Evolutionary conservation across 257 asterid genomes (phyloP).

Genomic region (Solanum habrochaites): DNA sequence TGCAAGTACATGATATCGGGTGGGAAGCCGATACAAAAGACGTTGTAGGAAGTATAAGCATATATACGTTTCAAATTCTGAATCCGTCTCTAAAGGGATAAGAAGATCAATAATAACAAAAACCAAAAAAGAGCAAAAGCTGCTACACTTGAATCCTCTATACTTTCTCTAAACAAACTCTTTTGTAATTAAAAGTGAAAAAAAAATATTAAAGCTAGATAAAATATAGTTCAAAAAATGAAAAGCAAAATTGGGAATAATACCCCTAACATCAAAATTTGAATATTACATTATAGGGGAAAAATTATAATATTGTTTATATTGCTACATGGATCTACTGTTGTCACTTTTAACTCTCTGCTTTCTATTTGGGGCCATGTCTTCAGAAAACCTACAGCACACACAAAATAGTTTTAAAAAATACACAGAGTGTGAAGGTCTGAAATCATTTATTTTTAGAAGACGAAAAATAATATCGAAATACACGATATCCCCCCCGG

Average conservation of each 20-base stretch:
- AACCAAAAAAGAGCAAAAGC: too few species aligned
- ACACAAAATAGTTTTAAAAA: background rate
- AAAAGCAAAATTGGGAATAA: background rate
- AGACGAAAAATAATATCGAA: background rate
- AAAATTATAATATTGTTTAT: background rate
- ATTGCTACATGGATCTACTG: background rate
- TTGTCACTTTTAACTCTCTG: constrained; percentile 13
- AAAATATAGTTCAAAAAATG: background rate
- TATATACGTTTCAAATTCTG: accelerated
- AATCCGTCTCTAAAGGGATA: background rate
- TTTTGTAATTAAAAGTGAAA: background rate
- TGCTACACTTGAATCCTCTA: background rate
- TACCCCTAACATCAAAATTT: background rate
- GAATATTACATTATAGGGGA: background rate
- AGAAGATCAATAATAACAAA: background rate
- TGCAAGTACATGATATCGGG: background rate
- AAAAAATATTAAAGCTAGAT: background rate
- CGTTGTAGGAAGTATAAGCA: background rate
- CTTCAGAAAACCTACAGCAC: constrained; percentile 29
- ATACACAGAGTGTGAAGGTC: background rate
- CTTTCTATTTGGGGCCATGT: constrained; percentile 18
- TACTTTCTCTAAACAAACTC: background rate
- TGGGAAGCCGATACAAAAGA: background rate
- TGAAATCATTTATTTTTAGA: background rate
- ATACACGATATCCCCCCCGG: background rate